Base-by-base conservation (phyloP, 2,329 filamentous ascomycete species). In the Tolypocladium tropicale region DNA sequence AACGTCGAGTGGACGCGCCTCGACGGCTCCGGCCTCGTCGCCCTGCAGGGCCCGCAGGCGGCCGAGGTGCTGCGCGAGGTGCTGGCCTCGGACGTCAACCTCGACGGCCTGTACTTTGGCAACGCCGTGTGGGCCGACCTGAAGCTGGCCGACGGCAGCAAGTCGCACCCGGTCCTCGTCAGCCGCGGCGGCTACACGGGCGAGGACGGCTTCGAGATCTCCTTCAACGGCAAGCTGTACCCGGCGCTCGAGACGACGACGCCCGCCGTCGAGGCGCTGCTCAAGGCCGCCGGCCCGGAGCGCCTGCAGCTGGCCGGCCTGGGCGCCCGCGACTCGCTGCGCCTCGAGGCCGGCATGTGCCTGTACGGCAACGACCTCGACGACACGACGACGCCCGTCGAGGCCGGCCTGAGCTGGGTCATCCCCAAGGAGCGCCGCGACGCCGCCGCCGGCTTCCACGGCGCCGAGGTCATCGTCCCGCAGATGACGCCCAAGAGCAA, bases 351-450 rank as follows among this genome's bases (percentile, higher is more conserved):
- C 0, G 94, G 94, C 59, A 95, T 99, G 93, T 99, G 94, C 72
- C 81, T 99, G n/a, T 99, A 99, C 74, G 94, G 94, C n/a, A 90
- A 97, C 74, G 94, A 99, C 71, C 82, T 99, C 39, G 85, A 95
- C 69, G 93, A 96, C 68, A 71, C 72, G n/a, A 83, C 78, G 21
- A 83, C 81, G 18, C 81, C 81, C 18, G 78, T 80, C 60, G 81
- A 84, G 71, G 81, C 73, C 34, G 76, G 71, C 16, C 76, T 84
- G 34, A 68, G 70, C 61, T 99, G 94, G 93, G 82, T 96, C 66
- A 85, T 99, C 58, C 86, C 88, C 61, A 91, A 90, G 68, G 83
- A 86, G 56, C 84, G 93, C 21, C 86, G 80, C 25, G 74, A 73
- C 41, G 67, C 74, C 5, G 85, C 86, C 14, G 85, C 86, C 12